Evolutionary conservation across 129 eudicot genomes (phyloP).

Genomic region (Ambrosia artemisiifolia): DNA sequence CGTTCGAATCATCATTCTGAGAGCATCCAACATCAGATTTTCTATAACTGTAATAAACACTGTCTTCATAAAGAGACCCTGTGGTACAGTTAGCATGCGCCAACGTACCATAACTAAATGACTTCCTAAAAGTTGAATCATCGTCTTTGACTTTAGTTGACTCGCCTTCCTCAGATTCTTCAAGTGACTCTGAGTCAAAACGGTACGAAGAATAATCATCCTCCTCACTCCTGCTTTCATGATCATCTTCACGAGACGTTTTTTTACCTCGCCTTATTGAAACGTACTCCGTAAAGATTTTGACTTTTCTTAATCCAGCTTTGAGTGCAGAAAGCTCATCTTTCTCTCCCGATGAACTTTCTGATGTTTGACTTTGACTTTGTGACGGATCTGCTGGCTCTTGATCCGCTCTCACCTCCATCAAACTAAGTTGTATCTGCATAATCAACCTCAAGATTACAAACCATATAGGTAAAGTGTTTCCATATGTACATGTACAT

Average conservation of each 20-base stretch:
- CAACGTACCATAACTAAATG: conserved; percentile 84
- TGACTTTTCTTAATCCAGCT: conserved; percentile 92
- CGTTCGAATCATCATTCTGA: conserved; percentile 42
- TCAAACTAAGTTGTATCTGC: conserved; percentile 71
- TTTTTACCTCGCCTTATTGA: conserved; percentile 73
- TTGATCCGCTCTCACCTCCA: conserved; percentile 64
- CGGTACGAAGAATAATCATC: conserved; percentile 54
- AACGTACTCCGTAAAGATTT: conserved; percentile 57
- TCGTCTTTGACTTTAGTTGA: conserved; percentile 70
- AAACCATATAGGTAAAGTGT: not conserved
- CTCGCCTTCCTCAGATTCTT: conserved; percentile 77
- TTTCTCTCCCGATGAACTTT: conserved; percentile 58
- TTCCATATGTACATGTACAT: conserved; percentile 2
- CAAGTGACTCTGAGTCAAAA: conserved; percentile 77
- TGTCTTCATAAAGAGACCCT: conserved; percentile 60
- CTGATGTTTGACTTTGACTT: conserved; percentile 52
- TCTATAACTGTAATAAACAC: conserved; percentile 80
- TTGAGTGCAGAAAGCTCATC: conserved; percentile 94
- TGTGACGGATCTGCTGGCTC: conserved; percentile 54
- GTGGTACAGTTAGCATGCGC: conserved; percentile 80
- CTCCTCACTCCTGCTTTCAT: conserved; percentile 82
- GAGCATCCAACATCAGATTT: conserved; percentile 74
- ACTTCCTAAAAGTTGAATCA: conserved; percentile 53
- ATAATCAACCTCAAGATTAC: conserved; percentile 21
- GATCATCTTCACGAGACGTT: conserved; percentile 73